Evolutionary conservation across 106 monocot species (phyloP).

Genomic region (Ottelia alismoides): DNA sequence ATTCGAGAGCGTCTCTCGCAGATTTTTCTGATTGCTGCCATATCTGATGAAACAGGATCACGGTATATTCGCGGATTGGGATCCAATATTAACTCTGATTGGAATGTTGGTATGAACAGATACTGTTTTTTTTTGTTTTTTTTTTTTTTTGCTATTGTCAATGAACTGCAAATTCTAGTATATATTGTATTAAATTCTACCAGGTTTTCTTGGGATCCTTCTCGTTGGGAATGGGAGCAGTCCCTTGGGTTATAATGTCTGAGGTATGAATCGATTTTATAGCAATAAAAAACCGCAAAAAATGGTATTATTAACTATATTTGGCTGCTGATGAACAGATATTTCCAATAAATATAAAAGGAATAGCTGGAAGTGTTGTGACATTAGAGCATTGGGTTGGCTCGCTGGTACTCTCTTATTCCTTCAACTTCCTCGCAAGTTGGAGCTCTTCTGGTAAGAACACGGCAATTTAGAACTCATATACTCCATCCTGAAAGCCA

Average conservation of each 20-base stretch:
- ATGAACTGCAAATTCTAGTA: neutral
- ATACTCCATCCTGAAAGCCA: no score
- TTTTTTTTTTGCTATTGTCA: neutral
- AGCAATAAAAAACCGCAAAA: neutral
- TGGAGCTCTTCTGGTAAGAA: slow-evolving; percentile 71
- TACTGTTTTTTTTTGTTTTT: neutral
- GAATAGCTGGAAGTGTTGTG: slow-evolving; percentile 66
- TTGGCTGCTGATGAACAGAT: slow-evolving; percentile 23
- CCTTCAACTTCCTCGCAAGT: slow-evolving; percentile 59
- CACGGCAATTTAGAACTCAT: no score
- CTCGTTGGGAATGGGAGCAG: slow-evolving; percentile 65
- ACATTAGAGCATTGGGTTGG: slow-evolving; percentile 63
- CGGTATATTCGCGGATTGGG: slow-evolving; percentile 16
- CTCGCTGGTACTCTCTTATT: slow-evolving; percentile 42
- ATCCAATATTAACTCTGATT: slow-evolving; percentile 31
- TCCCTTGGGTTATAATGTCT: slow-evolving; percentile 90
- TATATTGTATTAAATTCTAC: neutral
- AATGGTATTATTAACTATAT: neutral
- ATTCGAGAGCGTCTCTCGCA: neutral
- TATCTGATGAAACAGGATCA: slow-evolving; percentile 17
- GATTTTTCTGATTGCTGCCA: neutral
- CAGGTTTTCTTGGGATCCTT: slow-evolving; percentile 43
- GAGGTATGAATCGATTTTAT: slow-evolving; percentile 25
- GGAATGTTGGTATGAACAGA: slow-evolving; percentile 41
- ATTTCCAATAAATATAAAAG: slow-evolving; percentile 72